Evolutionary conservation across 306 rosid genomes (phyloP).

Genomic region (Begonia fuchsioides): DNA sequence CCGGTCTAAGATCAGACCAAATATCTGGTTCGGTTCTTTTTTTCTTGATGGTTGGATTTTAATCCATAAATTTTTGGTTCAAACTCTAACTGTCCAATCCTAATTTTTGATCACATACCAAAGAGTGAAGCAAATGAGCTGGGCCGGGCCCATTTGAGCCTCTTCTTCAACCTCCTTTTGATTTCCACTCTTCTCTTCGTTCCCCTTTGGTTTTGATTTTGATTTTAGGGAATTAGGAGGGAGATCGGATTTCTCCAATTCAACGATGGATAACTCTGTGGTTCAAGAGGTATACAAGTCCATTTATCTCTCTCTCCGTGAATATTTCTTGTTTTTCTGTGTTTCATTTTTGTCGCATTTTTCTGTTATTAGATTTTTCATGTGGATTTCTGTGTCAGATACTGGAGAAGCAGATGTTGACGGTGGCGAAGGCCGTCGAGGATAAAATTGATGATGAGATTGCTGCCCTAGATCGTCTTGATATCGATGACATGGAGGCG

Average conservation of each 20-base stretch:
- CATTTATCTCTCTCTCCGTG: background rate
- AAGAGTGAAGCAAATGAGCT: too few species aligned
- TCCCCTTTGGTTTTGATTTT: too few species aligned
- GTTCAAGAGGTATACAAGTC: conserved; percentile 42
- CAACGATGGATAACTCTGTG: conserved; percentile 43
- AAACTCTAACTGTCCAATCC: too few species aligned
- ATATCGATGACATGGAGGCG: conserved; percentile 61
- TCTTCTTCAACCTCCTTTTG: background rate
- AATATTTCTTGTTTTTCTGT: too few species aligned
- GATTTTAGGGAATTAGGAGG: too few species aligned
- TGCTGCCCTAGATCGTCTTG: conserved; percentile 71
- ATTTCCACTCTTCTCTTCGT: background rate
- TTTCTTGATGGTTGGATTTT: too few species aligned
- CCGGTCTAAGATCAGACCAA: too few species aligned
- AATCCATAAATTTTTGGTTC: too few species aligned
- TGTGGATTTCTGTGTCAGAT: conserved; percentile 14
- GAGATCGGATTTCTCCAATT: background rate
- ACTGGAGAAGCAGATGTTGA: conserved; percentile 64
- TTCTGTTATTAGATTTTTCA: background rate
- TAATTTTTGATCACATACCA: too few species aligned
- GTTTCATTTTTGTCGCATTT: too few species aligned
- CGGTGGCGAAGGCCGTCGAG: conserved; percentile 79
- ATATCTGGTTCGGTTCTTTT: too few species aligned
- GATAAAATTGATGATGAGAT: conserved; percentile 91
- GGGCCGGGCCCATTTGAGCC: background rate